These are phyloP conservation scores for Gamsiella multidivaricata DNA, from an alignment of 192 early-diverging fungal genomes.

Conservation along the genomic window DNA sequence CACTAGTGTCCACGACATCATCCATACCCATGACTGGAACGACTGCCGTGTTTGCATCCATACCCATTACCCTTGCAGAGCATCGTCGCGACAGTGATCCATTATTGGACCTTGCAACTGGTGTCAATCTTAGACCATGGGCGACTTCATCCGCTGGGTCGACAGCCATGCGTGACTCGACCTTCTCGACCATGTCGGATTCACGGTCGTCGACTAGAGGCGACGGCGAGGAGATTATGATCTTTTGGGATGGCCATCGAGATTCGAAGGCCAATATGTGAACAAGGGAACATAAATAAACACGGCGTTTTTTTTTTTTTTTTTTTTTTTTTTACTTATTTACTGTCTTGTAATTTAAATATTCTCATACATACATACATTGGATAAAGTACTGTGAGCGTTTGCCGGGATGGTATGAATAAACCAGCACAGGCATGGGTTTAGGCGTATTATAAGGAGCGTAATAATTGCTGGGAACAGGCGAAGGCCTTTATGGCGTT, in stretches of 20 bases:
- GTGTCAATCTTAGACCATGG: constrained; percentile 23
- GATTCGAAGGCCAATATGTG: constrained; percentile 32
- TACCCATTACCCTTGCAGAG: constrained; percentile 19
- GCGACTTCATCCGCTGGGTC: constrained; percentile 1
- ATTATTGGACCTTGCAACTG: constrained; percentile 11
- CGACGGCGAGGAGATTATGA: constrained; percentile 55
- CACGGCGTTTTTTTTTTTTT: neutral
- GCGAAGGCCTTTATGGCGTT: too few relatives aligned
- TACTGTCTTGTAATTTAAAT: too few relatives aligned
- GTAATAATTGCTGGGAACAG: too few relatives aligned
- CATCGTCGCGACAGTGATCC: constrained; percentile 3
- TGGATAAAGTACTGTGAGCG: too few relatives aligned
- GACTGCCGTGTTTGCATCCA: constrained; percentile 16
- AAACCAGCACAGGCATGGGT: too few relatives aligned
- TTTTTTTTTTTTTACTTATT: too few relatives aligned
- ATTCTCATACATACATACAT: too few relatives aligned
- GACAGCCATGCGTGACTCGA: constrained; percentile 35
- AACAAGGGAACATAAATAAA: too few relatives aligned
- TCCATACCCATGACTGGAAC: constrained; percentile 14
- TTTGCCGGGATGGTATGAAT: too few relatives aligned
- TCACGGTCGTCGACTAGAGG: constrained; percentile 40
- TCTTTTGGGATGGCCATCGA: constrained; percentile 45
- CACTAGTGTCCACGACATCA: too few relatives aligned
- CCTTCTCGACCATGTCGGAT: constrained; percentile 45
- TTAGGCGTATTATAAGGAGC: too few relatives aligned